Conservation (phyloP, 2,329 filamentous ascomycete species). For the Alternaria gansuensis region DNA sequence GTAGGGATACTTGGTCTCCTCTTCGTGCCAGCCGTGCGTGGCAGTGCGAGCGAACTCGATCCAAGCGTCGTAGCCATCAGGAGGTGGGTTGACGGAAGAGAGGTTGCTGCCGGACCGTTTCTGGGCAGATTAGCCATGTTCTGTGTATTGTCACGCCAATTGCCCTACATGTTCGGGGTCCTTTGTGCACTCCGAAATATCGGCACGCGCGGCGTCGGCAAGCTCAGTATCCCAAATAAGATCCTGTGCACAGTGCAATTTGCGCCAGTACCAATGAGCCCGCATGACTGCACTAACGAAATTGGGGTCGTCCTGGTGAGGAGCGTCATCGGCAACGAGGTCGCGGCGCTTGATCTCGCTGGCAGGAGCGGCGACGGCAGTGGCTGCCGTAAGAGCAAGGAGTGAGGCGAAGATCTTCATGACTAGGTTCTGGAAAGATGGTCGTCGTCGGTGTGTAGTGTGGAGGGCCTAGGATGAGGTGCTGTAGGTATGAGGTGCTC, state of each 20-base stretch:
- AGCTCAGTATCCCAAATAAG: conserved; percentile 45
- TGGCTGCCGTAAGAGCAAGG: conserved; percentile 33
- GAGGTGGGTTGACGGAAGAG: conserved; percentile 38
- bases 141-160: neutral
- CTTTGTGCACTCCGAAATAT: conserved; percentile 39
- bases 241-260: conserved; percentile 49
- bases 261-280: conserved; percentile 51
- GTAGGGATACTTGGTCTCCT: conserved; percentile 50
- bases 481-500: conserved; percentile 19
- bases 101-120: conserved; percentile 48
- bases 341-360: conserved; percentile 26
- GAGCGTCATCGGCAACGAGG: conserved; percentile 33
- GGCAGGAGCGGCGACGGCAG: conserved; percentile 36
- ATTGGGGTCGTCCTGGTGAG: conserved; percentile 39
- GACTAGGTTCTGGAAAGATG: conserved; percentile 9
- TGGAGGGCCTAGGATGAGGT: conserved; percentile 10
- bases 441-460: conserved; percentile 1
- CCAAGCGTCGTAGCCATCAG: conserved; percentile 38
- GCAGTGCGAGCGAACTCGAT: conserved; percentile 41
- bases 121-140: conserved; percentile 26
- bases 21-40: conserved; percentile 50
- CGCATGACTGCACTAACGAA: conserved; percentile 48
- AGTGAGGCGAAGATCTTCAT: conserved; percentile 43
- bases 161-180: conserved; percentile 41
- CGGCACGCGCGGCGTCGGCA: conserved; percentile 37